phyloP scores from a whole-genome alignment of 306 rosid genomes.

The Quercus engelmannii region DNA sequence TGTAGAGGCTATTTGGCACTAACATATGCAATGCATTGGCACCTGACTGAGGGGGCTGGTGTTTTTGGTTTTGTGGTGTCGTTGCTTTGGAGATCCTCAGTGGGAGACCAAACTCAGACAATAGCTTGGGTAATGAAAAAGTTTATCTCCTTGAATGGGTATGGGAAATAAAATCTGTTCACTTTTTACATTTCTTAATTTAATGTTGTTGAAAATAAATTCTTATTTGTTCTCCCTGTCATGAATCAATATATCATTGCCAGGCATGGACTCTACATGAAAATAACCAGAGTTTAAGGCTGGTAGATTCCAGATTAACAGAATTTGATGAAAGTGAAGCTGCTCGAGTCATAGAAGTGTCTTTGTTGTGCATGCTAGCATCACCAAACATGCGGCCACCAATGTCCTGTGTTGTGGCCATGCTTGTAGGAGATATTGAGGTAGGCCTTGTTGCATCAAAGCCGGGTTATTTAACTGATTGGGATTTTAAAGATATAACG shows the following conservation, averaged over 20 bases:
- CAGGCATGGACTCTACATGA: constrained; percentile 70
- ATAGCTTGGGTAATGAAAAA: constrained; percentile 52
- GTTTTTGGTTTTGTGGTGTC: constrained; percentile 80
- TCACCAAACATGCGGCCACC: constrained; percentile 55
- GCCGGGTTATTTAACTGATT: constrained; percentile 62
- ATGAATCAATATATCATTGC: no score
- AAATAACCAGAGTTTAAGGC: constrained; percentile 28
- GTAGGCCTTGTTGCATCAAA: constrained; percentile 40
- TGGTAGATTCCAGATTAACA: constrained; percentile 46
- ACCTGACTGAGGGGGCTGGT: constrained; percentile 75
- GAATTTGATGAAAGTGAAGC: constrained; percentile 43
- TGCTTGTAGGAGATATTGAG: constrained; percentile 61
- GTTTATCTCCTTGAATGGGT: constrained; percentile 75
- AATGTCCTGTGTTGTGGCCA: constrained; percentile 71
- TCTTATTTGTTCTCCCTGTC: no score
- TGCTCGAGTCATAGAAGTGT: constrained; percentile 40
- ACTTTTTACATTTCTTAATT: no score
- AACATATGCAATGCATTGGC: constrained; percentile 83
- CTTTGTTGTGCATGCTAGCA: constrained; percentile 59
- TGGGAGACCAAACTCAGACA: constrained; percentile 64
- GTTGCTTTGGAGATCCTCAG: constrained; percentile 69
- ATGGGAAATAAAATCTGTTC: background rate
- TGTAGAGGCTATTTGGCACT: constrained; percentile 83
- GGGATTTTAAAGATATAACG: constrained; percentile 48
- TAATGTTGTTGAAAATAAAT: no score